Conservation (phyloP, 768 basidiomycete species). For the Calvatia gigantea region DNA sequence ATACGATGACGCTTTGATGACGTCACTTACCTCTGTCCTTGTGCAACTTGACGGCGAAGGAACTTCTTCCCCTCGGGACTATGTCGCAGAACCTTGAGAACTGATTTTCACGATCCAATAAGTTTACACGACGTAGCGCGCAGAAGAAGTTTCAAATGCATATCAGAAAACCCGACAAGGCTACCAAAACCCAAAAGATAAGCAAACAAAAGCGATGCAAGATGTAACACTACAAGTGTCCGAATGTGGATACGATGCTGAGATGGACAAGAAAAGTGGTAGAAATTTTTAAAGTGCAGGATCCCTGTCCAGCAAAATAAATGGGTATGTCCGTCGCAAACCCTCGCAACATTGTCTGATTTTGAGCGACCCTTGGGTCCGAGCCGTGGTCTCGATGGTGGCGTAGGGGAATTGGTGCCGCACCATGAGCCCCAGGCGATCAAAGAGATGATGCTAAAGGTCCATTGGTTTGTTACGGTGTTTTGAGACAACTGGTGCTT, state of each 20-base stretch:
- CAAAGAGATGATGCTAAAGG: not conserved
- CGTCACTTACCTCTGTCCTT: not conserved
- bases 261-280: constrained; percentile 6
- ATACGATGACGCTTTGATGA: not conserved
- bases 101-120: constrained; percentile 4
- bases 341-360: too few relatives aligned
- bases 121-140: constrained; percentile 2
- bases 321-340: too few relatives aligned
- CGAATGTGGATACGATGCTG: not conserved
- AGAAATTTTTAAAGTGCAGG: not conserved
- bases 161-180: not conserved
- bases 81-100: not conserved
- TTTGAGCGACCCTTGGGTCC: too few relatives aligned
- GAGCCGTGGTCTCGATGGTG: too few relatives aligned
- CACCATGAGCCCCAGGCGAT: too few relatives aligned
- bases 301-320: not conserved
- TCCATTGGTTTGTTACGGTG: not conserved
- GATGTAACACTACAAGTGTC: constrained; percentile 6
- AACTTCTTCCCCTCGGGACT: not conserved
- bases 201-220: not conserved
- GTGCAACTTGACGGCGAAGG: not conserved
- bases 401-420: too few relatives aligned
- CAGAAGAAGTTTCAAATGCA: not conserved
- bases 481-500: not conserved
- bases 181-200: constrained; percentile 1